These are phyloP conservation scores for Actinomortierella ambigua DNA, from an alignment of 371 early-diverging fungal species.

Conservation along the genomic window DNA sequence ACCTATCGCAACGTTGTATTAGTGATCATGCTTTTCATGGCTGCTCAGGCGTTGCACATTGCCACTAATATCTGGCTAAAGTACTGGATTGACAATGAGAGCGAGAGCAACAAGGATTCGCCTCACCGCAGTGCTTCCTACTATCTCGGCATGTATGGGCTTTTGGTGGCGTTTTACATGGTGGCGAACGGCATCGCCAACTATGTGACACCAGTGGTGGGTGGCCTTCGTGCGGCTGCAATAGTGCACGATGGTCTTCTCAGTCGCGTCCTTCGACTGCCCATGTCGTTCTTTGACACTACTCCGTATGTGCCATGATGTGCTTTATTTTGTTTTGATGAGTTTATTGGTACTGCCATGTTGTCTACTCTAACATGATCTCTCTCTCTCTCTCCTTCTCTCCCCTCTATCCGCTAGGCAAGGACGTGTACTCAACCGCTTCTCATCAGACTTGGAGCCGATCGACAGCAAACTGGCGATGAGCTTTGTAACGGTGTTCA, in stretches of 20 bases:
- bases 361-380: too few species aligned
- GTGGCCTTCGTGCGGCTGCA: constrained; percentile 14
- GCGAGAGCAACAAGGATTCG: too few species aligned
- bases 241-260: constrained; percentile 16
- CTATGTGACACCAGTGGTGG: too few species aligned
- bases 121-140: not conserved
- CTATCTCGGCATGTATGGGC: constrained; percentile 22
- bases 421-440: constrained; percentile 85
- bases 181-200: constrained; percentile 5
- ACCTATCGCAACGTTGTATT: too few species aligned
- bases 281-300: constrained; percentile 39
- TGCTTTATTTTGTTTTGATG: too few species aligned
- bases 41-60: too few species aligned
- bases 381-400: too few species aligned
- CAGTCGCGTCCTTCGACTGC: constrained; percentile 17
- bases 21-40: too few species aligned
- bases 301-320: constrained; percentile 27
- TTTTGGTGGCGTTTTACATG: constrained; percentile 13
- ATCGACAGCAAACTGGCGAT: constrained; percentile 83
- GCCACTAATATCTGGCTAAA: constrained; percentile 12
- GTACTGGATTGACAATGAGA: constrained; percentile 10
- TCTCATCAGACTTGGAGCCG: constrained; percentile 89
- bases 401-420: not conserved
- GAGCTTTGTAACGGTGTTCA: constrained; percentile 43
- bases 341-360: too few species aligned